Base-by-base conservation (phyloP, 2,329 filamentous ascomycete species). In the Aspergillus brasiliensis region DNA sequence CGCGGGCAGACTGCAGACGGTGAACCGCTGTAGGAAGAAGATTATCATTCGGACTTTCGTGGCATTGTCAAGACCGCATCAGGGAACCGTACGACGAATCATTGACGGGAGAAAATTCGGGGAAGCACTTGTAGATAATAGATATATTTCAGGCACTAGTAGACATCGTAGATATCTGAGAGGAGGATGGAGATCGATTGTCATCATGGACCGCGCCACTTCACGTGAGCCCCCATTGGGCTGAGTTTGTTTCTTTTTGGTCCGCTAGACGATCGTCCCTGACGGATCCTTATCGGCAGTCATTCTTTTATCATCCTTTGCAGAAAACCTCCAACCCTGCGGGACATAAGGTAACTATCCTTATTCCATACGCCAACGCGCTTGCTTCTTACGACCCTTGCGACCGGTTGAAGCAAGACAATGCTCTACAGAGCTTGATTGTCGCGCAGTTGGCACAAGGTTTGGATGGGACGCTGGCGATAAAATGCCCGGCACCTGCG, bases 401-500 rank as follows among this genome's bases (percentile, higher is more conserved):
- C 55, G 55, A 59, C 48, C 51, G 28, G 40, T 46, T 47, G 56
- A 52, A 46, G 57, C 52, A 53, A 51, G 60, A 62, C 56, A 60
- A 68, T 70, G 69, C 59, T 37, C 53, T 46, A 55, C 52, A 46
- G 40, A 27, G 37, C 59, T 25, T 64, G 54, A 65, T 59, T 21
- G 49, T 47, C 56, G 48, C 40, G 48, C 51, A 59, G 51, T 60
- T 58, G 57, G 57, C 25, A 47, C 49, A 55, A 55, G 10, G 42
- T 21, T 56, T 46, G 42, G 21, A 28, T 65, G 47, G 46, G 51
- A 52, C 52, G 44, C 55, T 60, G 47, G 28, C 51, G 46, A 46
- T 51, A 69, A 62, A 56, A 77, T 76, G 75, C 55, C 71, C 40
- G 64, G 58, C 55, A 65, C 63, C 40, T 78, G 76, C 56, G 72